phyloP scores from a whole-genome alignment of 1,284 basidiomycete genomes.

The Anthracocystis panici-leucophaei region DNA sequence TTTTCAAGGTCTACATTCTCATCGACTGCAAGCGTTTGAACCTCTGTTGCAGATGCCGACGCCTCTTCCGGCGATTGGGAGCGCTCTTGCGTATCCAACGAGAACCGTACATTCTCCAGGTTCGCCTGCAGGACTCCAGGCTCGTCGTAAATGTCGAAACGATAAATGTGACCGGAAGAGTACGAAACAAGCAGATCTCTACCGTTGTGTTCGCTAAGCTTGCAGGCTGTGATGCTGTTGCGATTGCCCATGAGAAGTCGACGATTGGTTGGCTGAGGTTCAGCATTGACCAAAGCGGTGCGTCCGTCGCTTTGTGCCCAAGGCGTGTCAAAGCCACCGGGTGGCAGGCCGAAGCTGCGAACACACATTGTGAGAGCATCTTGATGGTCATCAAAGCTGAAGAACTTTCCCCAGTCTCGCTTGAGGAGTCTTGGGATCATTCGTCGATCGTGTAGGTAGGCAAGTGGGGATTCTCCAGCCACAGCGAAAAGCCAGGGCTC shows the following conservation, averaged over 20 bases:
- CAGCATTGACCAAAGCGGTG: constrained; percentile 14
- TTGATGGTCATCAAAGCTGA: constrained; percentile 67
- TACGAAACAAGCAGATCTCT: constrained; percentile 65
- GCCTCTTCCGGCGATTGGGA: constrained; percentile 13
- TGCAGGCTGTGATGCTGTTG: constrained; percentile 65
- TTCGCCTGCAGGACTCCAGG: constrained; percentile 39
- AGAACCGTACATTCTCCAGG: constrained; percentile 18
- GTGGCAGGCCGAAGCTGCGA: constrained; percentile 80
- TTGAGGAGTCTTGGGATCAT: constrained; percentile 77
- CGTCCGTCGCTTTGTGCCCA: constrained; percentile 23
- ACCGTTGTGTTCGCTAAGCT: constrained; percentile 59
- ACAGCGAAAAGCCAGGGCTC: constrained; percentile 73
- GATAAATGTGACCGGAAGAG: constrained; percentile 58
- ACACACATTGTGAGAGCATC: constrained; percentile 81
- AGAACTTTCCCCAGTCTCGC: constrained; percentile 79
- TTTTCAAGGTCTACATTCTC: constrained; percentile 4
- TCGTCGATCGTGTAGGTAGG: constrained; percentile 88
- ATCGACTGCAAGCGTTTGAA: neutral
- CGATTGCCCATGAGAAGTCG: constrained; percentile 24
- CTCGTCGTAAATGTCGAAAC: constrained; percentile 66
- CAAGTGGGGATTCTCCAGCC: constrained; percentile 73
- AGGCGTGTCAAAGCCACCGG: constrained; percentile 59
- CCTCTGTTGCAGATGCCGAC: neutral
- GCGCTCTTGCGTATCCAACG: constrained; percentile 5
- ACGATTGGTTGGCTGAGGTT: constrained; percentile 10